Evolutionary conservation across 75 land plant genomes (phyloP).

Genomic region (Chamaecyparis obtusa): DNA sequence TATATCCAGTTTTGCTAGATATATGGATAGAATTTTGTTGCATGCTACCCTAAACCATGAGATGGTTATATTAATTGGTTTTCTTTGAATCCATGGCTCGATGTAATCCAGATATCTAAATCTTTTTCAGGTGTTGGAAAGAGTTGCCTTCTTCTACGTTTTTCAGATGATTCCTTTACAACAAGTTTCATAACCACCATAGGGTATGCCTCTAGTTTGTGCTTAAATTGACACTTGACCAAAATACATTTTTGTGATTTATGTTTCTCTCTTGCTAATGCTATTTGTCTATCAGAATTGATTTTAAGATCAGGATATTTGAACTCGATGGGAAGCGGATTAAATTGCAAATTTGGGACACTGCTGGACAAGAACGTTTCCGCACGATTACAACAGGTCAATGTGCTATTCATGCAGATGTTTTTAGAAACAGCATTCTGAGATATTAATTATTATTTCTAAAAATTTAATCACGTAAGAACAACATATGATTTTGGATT

Average conservation of each 20-base stretch:
- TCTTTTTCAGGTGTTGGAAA: conserved; percentile 6
- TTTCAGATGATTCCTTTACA: conserved; percentile 36
- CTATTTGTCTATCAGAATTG: conserved; percentile 29
- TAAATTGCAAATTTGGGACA: conserved; percentile 87
- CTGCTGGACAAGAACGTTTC: conserved; percentile 85
- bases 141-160: conserved; percentile 34
- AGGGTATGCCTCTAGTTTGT: conserved; percentile 17
- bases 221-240: not conserved
- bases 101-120: conserved; percentile 1
- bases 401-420: not conserved
- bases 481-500: not conserved
- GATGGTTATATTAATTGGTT: not conserved
- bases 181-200: conserved; percentile 41
- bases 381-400: conserved; percentile 61
- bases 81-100: not conserved
- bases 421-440: not conserved
- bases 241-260: conserved; percentile 1
- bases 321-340: conserved; percentile 79
- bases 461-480: not conserved
- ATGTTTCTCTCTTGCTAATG: conserved; percentile 6
- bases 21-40: not conserved
- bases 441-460: not conserved
- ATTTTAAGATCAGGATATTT: conserved; percentile 64
- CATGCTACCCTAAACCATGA: not conserved
- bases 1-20: not conserved